A percentile compares a stretch with the other conserved stretches of the same genome.
Conservation (phyloP, 2,329 filamentous ascomycete species). For the Ascochyta viciae-villosae region DNA sequence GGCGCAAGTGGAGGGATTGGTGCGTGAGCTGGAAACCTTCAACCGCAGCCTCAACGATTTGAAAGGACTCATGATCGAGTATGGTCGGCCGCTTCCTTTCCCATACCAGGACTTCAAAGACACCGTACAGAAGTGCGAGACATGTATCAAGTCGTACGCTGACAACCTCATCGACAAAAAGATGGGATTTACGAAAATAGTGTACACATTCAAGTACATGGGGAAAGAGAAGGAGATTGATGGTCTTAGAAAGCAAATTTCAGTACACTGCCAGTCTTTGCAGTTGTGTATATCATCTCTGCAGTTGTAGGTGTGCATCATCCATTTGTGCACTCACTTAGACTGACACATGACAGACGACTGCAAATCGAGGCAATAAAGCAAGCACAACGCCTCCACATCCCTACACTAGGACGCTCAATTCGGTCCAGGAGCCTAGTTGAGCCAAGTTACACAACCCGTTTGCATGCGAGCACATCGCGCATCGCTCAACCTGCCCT, state of each 20-base stretch:
- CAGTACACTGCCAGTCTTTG: slow-evolving; percentile 39
- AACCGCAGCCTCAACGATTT: slow-evolving; percentile 38
- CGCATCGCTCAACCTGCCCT: slow-evolving; percentile 27
- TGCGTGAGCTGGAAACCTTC: slow-evolving; percentile 41
- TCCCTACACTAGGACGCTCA: slow-evolving; percentile 19
- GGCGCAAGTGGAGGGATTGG: slow-evolving; percentile 40
- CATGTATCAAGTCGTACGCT: slow-evolving; percentile 38
- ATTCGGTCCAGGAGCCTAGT: slow-evolving; percentile 34
- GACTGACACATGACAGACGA: slow-evolving; percentile 30
- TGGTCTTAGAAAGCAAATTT: slow-evolving; percentile 36
- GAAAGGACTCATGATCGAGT: slow-evolving; percentile 42
- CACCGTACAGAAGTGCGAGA: slow-evolving; percentile 40
- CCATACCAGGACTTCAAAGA: slow-evolving; percentile 40
- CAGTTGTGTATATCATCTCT: slow-evolving; percentile 43
- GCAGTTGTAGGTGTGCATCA: slow-evolving; percentile 30
- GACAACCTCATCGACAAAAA: slow-evolving; percentile 41
- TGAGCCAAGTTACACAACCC: slow-evolving; percentile 34
- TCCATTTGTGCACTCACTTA: not conserved
- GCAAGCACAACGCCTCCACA: slow-evolving; percentile 27
- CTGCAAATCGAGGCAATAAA: slow-evolving; percentile 39
- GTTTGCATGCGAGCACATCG: slow-evolving; percentile 26
- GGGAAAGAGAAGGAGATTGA: slow-evolving; percentile 45
- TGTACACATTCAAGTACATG: slow-evolving; percentile 43
- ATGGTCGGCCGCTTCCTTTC: slow-evolving; percentile 41
- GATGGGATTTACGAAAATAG: slow-evolving; percentile 40